phyloP scores from a whole-genome alignment of 768 basidiomycete genomes.

The Nidularia sp. region DNA sequence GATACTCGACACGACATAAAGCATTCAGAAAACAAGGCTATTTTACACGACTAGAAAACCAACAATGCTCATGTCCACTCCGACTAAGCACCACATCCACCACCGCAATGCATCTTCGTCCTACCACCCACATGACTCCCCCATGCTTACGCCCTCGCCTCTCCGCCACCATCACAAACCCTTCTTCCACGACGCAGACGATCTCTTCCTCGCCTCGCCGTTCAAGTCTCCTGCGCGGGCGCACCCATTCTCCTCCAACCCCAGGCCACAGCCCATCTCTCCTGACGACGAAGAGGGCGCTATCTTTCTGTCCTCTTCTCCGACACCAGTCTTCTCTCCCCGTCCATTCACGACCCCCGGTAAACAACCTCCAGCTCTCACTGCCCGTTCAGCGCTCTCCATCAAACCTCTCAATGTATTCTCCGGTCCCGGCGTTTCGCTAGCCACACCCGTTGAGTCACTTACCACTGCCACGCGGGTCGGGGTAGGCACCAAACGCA shows the following conservation, averaged over 20 bases:
- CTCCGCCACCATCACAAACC: slow-evolving; percentile 36
- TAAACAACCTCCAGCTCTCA: slow-evolving; percentile 27
- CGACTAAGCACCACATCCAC: slow-evolving; percentile 32
- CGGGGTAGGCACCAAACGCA: slow-evolving; percentile 62
- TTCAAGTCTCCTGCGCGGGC: slow-evolving; percentile 42
- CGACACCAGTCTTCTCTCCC: slow-evolving; percentile 35
- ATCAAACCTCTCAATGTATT: slow-evolving; percentile 25
- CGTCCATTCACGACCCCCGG: slow-evolving; percentile 52
- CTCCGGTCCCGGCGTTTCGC: neutral
- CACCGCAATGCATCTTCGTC: slow-evolving; percentile 18
- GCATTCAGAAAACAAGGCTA: slow-evolving; percentile 11
- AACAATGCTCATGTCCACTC: slow-evolving; percentile 42
- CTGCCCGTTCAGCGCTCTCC: slow-evolving; percentile 38
- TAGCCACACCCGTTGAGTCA: slow-evolving; percentile 14
- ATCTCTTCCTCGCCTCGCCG: slow-evolving; percentile 52
- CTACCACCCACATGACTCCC: slow-evolving; percentile 39
- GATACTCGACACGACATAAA: slow-evolving; percentile 4
- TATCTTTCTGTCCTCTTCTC: slow-evolving; percentile 44
- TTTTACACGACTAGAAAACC: slow-evolving; percentile 14
- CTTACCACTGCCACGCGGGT: slow-evolving; percentile 19
- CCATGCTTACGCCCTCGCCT: slow-evolving; percentile 66
- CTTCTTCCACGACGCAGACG: slow-evolving; percentile 35
- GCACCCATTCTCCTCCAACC: slow-evolving; percentile 25
- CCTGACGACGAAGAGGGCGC: slow-evolving; percentile 54
- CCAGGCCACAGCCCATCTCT: slow-evolving; percentile 37